These are phyloP conservation scores for Scheffersomyces amazonensis DNA, from an alignment of 805 yeast species.

Conservation along the genomic window DNA sequence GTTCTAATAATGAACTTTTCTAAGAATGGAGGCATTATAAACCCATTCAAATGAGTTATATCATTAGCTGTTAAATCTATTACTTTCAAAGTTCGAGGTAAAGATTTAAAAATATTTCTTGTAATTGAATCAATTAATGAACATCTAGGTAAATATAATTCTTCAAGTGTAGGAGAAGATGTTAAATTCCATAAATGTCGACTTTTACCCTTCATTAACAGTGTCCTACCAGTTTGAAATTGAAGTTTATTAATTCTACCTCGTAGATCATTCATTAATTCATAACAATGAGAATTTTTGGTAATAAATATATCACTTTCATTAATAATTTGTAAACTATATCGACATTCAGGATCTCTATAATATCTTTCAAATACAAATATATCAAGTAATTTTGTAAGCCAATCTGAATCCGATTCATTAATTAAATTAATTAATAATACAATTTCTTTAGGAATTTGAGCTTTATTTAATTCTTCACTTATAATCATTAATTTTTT, in stretches of 20 bases:
- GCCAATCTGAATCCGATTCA: background rate
- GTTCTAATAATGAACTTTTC: constrained; percentile 11
- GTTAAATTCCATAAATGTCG: background rate
- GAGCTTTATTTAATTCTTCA: background rate
- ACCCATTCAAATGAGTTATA: constrained; percentile 9
- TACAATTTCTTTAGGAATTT: background rate
- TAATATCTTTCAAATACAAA: background rate
- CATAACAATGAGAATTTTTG: background rate
- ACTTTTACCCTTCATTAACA: background rate
- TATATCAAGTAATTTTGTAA: background rate
- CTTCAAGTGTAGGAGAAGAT: background rate
- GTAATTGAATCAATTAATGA: background rate
- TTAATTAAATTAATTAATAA: background rate
- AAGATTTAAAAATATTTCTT: background rate
- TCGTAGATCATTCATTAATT: background rate
- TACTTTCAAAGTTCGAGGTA: constrained; percentile 4
- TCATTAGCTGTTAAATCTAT: constrained; percentile 14
- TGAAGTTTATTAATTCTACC: background rate
- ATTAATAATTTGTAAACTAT: background rate
- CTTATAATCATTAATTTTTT: background rate
- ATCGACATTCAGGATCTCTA: background rate
- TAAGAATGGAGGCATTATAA: constrained; percentile 10
- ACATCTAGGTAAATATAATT: constrained; percentile 3
- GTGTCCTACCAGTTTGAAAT: background rate
- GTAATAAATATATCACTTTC: background rate